Percentiles rank a stretch among this genome's conserved stretches.
Conservation (phyloP, 257 asterid species). For the Misopates orontium region DNA sequence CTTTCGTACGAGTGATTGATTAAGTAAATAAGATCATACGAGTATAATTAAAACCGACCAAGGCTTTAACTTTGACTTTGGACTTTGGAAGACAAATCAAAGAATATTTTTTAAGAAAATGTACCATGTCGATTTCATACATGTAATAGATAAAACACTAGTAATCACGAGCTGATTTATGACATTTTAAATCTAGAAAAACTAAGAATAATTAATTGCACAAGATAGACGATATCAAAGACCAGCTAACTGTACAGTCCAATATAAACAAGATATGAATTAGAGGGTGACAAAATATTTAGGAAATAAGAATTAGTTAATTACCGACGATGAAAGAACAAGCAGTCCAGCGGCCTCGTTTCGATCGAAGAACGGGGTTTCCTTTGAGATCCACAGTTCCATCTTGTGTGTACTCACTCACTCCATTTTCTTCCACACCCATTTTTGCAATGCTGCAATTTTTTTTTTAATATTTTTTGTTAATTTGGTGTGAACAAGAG, state of each 20-base stretch:
- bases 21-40: no score
- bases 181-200: not conserved
- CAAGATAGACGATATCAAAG: not conserved
- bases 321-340: slow-evolving; percentile 63
- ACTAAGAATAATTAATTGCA: no score
- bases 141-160: no score
- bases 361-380: slow-evolving; percentile 55
- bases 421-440: slow-evolving; percentile 36
- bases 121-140: no score
- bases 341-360: slow-evolving; percentile 72
- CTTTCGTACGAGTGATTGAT: no score
- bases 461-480: no score
- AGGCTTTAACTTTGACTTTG: no score
- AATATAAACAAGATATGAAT: not conserved
- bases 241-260: not conserved
- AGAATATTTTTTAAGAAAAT: no score
- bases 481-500: not conserved
- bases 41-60: no score
- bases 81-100: no score
- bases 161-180: no score
- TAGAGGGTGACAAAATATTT: not conserved
- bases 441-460: not conserved
- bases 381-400: slow-evolving; percentile 66
- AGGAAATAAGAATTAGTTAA: not conserved
- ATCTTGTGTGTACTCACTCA: slow-evolving; percentile 44